Evolutionary conservation across 1,284 basidiomycete genomes (phyloP), one percentile per base, ranked within the genome.

Genomic region (Papiliotrema fonsecae): DNA sequence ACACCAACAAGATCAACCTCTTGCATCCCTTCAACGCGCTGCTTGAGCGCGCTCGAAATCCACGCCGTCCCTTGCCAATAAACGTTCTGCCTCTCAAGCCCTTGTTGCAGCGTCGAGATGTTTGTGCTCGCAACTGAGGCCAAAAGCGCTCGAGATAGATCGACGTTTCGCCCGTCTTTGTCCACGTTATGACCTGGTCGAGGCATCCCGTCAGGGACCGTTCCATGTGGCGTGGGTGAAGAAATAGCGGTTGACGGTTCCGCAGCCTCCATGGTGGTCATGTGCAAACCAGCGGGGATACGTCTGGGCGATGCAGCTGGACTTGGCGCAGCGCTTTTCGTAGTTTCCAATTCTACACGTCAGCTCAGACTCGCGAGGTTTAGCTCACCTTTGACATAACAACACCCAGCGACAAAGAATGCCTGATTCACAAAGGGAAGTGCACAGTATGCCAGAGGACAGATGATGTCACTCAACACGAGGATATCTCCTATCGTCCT

Each of bases 401-500:
- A 61, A 32, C 54, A 58, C 3, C 56, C 59, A 21, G 59, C 59
- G 22, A 61, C 59, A 40, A 53, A 54, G 39, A 56, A 58, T 14
- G 59, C 47, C 43, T 61, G 59, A 45, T 61, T 61, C 16, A 43
- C 50, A 35, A 61, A 58, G 19, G 56, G 56, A 14, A 61, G 40
- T 2, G 57, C 50, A 22, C 50, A 34, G 42, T 58, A 58, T 2
- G 52, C 49, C 21, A 42, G 35, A 14, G 59, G 56, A 36, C 52
- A 52, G 50, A 58, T 51, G 39, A 61, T 55, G 43, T 61, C 59
- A 39, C 42, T 42, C 16, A 61, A 45, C 4, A 61, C 52, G 24
- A 61, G 56, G 6, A 58, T 56, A 38, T 61, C 59, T 31, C 59
- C 59, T 21, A 61, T 58, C 6, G 55, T 61, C 14, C 59, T 39